Base-by-base conservation (phyloP, 164 flowering plant genomes). In the Vitis rotundifolia region DNA sequence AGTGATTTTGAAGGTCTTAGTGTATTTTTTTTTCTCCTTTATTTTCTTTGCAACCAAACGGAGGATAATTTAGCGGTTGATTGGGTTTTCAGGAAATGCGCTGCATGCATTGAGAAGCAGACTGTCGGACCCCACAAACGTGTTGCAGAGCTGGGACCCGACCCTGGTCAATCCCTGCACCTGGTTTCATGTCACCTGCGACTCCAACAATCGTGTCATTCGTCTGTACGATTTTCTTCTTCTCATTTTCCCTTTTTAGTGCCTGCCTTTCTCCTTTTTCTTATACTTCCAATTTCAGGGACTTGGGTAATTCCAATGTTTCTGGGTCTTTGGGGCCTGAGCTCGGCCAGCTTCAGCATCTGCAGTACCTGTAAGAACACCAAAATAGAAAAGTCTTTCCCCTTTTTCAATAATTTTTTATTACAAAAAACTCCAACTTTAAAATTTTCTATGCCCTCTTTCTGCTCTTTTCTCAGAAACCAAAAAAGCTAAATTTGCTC, bases 101-200 rank as follows among this genome's bases (percentile, higher is more conserved):
- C 75, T 92, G 54, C 84, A 84, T 79, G 82, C 86, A 62, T 65
- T 92, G 69, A 88, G 90, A 72, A 83, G 64, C 66, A 85, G 78
- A 66, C 84, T 92, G 3, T 73, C 84, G 5, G 97, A 92, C 78
- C 96, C 94, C 18, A 83, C 61, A 9, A 86, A 89, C 74, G 94
- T 91, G 69, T 72, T 92, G 44, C 91, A 89, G 80, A 92, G 96
- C 77, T 92, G 97, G 97, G 94, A 92, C 80, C 94, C 96, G 1
- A 85, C 93, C n/a, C 86, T 92, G 56, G 97, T 92, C 56, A 88
- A 91, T 73, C 91, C 97, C 67, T 92, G 97, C 77, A 92, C 95
- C 48, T 92, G 97, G 96, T 91, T 91, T 65, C 97, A 92, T 83
- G 89, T 92, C 68, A 92, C 93, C 53, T 92, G 94, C 66, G 88